Evolutionary conservation across 2,329 filamentous ascomycete genomes (phyloP), one percentile per base, ranked within the genome.

Genomic region (Zymoseptoria passerinii): DNA sequence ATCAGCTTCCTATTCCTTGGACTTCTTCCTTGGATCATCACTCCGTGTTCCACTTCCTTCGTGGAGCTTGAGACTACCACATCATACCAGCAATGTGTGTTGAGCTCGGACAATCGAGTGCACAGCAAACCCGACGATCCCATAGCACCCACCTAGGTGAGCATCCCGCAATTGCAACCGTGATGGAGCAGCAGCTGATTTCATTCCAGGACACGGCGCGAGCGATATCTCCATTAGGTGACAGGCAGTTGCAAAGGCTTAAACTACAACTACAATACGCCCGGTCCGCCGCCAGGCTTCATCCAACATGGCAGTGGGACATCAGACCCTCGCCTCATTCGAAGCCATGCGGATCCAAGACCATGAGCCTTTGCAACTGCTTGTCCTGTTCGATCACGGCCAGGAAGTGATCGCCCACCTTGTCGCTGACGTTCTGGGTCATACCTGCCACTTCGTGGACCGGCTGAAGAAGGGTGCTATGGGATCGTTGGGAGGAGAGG

Each of bases 401-500:
- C 88, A 92, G 71, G 86, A 92, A 60, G 80, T 81, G 48, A 89
- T 94, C 62, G 84, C 92, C 28, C 82, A 83, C 20, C 77, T 89
- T 35, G 88, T 92, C 65, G 89, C 89, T 27, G 88, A 92, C 67
- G 86, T 92, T 7, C 75, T 94, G 49, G 89, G 90, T 13, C 89
- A 91, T 70, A 82, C 86, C 19, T 86, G 82, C 74, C 81, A 80
- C 59, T 76, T 86, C 50, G 82, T 82, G 55, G 72, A 77, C 29
- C 76, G 80, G 57, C 79, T 88, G 72, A 13, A 44, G 35, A 75
- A 78, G 61, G 75, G 81, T 51, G 77, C 85, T 66, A 77, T 77
- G 63, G 66, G 74, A 54, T 76, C 81, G 54, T 80, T 87, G 66
- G 75, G 80, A 67, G 82, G 84, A 61, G 78, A 82, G n/a, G 50